Percentiles rank a stretch among this genome's conserved stretches.
These are phyloP conservation scores for Kalanchoe fedtschenkoi DNA, from an alignment of 164 flowering plant genomes.

Conservation along the genomic window DNA sequence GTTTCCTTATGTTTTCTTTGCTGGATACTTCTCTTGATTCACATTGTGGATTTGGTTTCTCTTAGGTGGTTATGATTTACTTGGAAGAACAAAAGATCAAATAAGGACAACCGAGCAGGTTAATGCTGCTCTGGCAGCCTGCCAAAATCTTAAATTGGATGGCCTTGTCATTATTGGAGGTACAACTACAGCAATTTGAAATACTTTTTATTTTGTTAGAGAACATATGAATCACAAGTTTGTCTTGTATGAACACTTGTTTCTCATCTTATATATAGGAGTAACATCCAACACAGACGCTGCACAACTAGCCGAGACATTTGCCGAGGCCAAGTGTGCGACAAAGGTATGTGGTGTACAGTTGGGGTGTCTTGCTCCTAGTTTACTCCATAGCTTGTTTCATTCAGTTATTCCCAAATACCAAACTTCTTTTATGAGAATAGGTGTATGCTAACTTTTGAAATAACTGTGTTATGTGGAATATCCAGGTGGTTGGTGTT, in stretches of 20 bases:
- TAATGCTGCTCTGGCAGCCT: constrained; percentile 72
- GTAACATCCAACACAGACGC: constrained; percentile 99
- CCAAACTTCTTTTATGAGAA: not conserved
- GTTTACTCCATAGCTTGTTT: not conserved
- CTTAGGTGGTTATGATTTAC: constrained; percentile 93
- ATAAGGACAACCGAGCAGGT: constrained; percentile 98
- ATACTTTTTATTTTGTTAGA: not conserved
- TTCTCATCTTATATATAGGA: constrained; percentile 34
- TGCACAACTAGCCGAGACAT: constrained; percentile 95
- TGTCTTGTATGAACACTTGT: not conserved
- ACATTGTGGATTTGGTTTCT: constrained; percentile 5
- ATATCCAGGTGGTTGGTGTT: constrained; percentile 84
- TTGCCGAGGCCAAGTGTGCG: constrained; percentile 82
- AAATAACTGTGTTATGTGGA: not conserved
- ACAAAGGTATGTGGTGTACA: constrained; percentile 51
- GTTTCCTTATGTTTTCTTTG: not conserved
- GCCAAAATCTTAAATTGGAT: constrained; percentile 80
- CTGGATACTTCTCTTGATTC: not conserved
- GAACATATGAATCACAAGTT: not conserved
- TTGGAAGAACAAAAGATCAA: constrained; percentile 95
- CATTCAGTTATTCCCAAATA: not conserved
- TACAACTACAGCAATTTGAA: constrained; percentile 11
- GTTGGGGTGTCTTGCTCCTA: not conserved
- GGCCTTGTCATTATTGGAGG: constrained; percentile 97
- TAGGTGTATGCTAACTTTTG: constrained; percentile 1